Conservation (phyloP, 805 yeast genomes). For the Peterozyma toletana region DNA sequence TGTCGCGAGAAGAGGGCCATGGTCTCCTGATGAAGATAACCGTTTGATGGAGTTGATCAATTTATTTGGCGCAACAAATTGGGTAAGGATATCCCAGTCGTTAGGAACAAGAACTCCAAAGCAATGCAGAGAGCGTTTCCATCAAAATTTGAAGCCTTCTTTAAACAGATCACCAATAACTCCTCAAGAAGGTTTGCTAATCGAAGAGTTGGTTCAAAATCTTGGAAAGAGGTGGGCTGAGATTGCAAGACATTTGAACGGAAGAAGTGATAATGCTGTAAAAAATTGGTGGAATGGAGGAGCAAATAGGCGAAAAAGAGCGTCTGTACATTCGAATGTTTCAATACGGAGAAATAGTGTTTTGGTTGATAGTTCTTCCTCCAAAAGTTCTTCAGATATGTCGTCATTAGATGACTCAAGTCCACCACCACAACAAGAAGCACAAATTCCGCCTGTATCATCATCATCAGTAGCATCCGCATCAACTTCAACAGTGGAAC, state of each 20-base stretch:
- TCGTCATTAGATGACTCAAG: not conserved
- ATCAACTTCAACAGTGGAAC: conserved; percentile 4
- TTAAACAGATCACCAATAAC: conserved; percentile 79
- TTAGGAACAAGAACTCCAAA: conserved; percentile 79
- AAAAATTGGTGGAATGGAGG: conserved; percentile 98
- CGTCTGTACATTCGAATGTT: conserved; percentile 22
- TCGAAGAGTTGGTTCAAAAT: conserved; percentile 69
- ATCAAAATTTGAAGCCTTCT: conserved; percentile 83
- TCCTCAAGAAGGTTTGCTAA: conserved; percentile 73
- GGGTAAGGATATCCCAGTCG: conserved; percentile 79
- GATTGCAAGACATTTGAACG: conserved; percentile 80
- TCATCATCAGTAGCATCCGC: not conserved
- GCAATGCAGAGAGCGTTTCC: conserved; percentile 87
- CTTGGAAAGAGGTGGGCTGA: conserved; percentile 94
- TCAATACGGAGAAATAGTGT: conserved; percentile 3
- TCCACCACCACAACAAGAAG: conserved; percentile 6
- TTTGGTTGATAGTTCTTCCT: conserved; percentile 1
- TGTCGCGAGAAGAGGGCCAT: conserved; percentile 62
- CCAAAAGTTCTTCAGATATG: not conserved
- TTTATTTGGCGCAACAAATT: conserved; percentile 71
- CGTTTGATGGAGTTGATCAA: conserved; percentile 62
- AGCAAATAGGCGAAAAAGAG: conserved; percentile 71
- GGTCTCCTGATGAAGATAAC: conserved; percentile 84
- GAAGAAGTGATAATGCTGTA: conserved; percentile 85
- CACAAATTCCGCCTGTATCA: not conserved